A percentile compares a stretch with the other conserved stretches of the same genome.
These are phyloP conservation scores for Scedosporium minutisporum DNA, from an alignment of 2,329 filamentous ascomycete genomes.

Conservation along the genomic window DNA sequence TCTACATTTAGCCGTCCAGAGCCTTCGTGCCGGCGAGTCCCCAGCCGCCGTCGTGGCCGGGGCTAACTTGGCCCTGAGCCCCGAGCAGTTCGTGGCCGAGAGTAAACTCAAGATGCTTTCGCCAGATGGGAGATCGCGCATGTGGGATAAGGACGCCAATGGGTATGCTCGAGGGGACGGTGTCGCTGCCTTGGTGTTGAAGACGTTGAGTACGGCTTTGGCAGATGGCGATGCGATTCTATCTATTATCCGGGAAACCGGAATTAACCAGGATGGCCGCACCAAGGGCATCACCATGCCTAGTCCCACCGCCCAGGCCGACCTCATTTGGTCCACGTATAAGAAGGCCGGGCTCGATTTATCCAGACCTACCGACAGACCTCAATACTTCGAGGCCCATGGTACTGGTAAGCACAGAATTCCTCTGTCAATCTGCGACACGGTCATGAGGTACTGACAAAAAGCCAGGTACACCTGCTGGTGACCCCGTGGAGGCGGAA, in stretches of 20 bases:
- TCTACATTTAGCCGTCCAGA: conserved; percentile 22
- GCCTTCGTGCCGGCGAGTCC: conserved; percentile 20
- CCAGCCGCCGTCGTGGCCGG: conserved; percentile 10
- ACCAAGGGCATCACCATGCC: conserved; percentile 30
- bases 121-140: conserved; percentile 22
- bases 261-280: conserved; percentile 27
- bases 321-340: conserved; percentile 22
- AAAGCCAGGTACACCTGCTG: conserved; percentile 17
- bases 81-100: conserved; percentile 15
- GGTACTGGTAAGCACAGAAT: not conserved
- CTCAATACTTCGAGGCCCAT: not conserved
- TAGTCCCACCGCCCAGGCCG: conserved; percentile 19
- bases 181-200: conserved; percentile 27
- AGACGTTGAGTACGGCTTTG: conserved; percentile 31
- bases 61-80: conserved; percentile 14
- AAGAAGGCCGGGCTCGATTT: conserved; percentile 12
- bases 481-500: conserved; percentile 18
- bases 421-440: not conserved
- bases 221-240: conserved; percentile 28
- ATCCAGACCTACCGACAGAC: conserved; percentile 17
- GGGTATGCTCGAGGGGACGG: conserved; percentile 37
- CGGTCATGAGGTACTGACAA: not conserved
- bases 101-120: conserved; percentile 14
- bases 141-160: conserved; percentile 22
- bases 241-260: conserved; percentile 24